Conservation (phyloP, 169 alveolate genomes). For the Eimeria brunetti region DNA sequence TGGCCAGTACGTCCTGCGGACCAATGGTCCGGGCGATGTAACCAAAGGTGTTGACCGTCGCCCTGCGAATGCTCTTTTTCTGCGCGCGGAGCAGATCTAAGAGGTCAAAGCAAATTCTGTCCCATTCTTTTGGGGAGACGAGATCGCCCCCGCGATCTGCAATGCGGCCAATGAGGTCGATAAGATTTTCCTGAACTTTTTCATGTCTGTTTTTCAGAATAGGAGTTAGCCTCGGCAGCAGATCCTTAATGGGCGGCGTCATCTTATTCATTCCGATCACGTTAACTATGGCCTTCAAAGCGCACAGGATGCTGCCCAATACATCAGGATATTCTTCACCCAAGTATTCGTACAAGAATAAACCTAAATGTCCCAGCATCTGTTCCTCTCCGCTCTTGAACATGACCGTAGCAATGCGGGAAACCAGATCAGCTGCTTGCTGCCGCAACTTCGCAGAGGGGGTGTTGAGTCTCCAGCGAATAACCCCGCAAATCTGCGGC, state of each 20-base stretch:
- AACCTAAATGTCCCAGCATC: slow-evolving; percentile 98
- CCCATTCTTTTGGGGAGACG: slow-evolving; percentile 99
- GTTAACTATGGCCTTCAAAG: slow-evolving; percentile 98
- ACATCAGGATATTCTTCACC: slow-evolving; percentile 99
- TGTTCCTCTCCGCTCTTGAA: slow-evolving; percentile 98
- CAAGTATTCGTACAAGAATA: slow-evolving; percentile 97
- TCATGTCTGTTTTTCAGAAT: slow-evolving; percentile 99
- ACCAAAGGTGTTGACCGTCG: slow-evolving; percentile 99
- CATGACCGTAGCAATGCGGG: slow-evolving; percentile 98
- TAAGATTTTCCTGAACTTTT: slow-evolving; percentile 94
- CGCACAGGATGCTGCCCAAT: slow-evolving; percentile 98
- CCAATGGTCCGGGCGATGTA: slow-evolving; percentile 99
- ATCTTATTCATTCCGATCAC: slow-evolving; percentile 98
- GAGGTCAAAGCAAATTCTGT: slow-evolving; percentile 99
- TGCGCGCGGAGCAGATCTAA: slow-evolving; percentile 97
- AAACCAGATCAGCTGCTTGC: slow-evolving; percentile 99
- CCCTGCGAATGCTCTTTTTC: slow-evolving; percentile 97
- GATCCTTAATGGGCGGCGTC: slow-evolving; percentile 99
- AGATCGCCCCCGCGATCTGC: slow-evolving; percentile 99
- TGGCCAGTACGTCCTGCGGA: slow-evolving; percentile 99
- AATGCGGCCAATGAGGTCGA: slow-evolving; percentile 98
- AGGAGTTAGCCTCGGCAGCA: slow-evolving; percentile 99
- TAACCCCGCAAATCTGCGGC: slow-evolving; percentile 98
- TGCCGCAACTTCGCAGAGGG: slow-evolving; percentile 98
- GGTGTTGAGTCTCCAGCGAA: slow-evolving; percentile 96